A percentile compares a stretch with the other conserved stretches of the same genome.
These are phyloP conservation scores for Alternaria sp. DNA, from an alignment of 2,329 filamentous ascomycete genomes.

Conservation along the genomic window DNA sequence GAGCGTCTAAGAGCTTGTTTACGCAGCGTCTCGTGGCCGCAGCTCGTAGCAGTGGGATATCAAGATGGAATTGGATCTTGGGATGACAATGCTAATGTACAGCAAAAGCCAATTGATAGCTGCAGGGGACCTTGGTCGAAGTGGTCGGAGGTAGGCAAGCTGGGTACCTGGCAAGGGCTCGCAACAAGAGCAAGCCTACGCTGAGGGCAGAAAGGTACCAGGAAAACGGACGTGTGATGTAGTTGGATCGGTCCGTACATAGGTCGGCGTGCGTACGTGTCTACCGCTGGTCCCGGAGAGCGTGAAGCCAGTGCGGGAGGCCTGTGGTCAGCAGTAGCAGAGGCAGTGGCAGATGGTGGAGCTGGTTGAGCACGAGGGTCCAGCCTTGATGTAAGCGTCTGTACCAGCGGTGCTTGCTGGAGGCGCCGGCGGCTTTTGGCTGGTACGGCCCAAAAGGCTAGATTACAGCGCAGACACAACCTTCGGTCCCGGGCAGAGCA, in stretches of 20 bases:
- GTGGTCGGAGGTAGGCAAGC: slow-evolving; percentile 8
- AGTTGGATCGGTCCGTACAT: slow-evolving; percentile 20
- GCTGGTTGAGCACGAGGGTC: slow-evolving; percentile 14
- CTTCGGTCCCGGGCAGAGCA: slow-evolving; percentile 32
- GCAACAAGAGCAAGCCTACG: slow-evolving; percentile 12
- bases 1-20: slow-evolving; percentile 7
- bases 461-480: slow-evolving; percentile 37
- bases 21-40: slow-evolving; percentile 16
- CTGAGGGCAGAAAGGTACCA: slow-evolving; percentile 14
- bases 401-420: slow-evolving; percentile 21
- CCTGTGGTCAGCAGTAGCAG: slow-evolving; percentile 11
- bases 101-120: slow-evolving; percentile 19
- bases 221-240: slow-evolving; percentile 11
- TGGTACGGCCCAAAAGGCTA: slow-evolving; percentile 27
- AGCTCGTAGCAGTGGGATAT: slow-evolving; percentile 15
- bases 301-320: slow-evolving; percentile 13
- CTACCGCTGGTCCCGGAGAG: slow-evolving; percentile 22
- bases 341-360: slow-evolving; percentile 14
- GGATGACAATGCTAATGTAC: slow-evolving; percentile 2
- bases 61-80: slow-evolving; percentile 3
- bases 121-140: slow-evolving; percentile 9
- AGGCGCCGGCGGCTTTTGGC: slow-evolving; percentile 24
- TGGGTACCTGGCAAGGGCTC: slow-evolving; percentile 13
- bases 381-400: slow-evolving; percentile 21
- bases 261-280: slow-evolving; percentile 15